phyloP scores from a whole-genome alignment of 176 grass and related monocot genomes.

The Aegilops speltoides region DNA sequence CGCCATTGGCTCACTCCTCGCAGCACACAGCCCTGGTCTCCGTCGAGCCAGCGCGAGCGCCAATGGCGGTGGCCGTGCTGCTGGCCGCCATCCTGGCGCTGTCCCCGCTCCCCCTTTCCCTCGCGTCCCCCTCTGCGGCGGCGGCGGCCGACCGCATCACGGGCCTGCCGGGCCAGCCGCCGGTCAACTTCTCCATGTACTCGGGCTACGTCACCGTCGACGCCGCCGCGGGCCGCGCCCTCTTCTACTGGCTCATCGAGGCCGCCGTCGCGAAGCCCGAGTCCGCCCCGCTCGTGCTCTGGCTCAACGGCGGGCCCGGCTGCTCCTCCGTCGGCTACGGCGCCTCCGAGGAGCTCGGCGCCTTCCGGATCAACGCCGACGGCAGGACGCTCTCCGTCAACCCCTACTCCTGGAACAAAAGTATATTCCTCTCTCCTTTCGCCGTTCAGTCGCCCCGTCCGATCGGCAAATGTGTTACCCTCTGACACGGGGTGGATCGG shows the following conservation, averaged over 20 bases:
- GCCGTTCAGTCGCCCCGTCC: neutral
- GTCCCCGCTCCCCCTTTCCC: neutral
- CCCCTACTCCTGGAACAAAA: conserved; percentile 75
- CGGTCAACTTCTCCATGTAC: conserved; percentile 86
- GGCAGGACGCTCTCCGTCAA: conserved; percentile 65
- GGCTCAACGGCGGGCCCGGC: conserved; percentile 94
- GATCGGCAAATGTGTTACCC: neutral
- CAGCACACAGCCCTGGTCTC: neutral
- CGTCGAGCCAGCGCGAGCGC: neutral
- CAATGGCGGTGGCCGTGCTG: conserved; percentile 28
- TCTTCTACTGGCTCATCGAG: conserved; percentile 86
- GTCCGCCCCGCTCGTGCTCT: conserved; percentile 68
- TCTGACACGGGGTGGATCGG: neutral
- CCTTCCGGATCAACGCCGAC: conserved; percentile 75
- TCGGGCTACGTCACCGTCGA: conserved; percentile 86
- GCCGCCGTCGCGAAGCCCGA: conserved; percentile 23
- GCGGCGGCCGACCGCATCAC: conserved; percentile 52
- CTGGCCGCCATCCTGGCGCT: conserved; percentile 32
- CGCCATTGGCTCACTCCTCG: conserved; percentile 15
- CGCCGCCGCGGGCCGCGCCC: conserved; percentile 52
- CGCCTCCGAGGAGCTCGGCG: conserved; percentile 83
- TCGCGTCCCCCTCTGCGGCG: neutral
- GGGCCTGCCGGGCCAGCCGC: conserved; percentile 73
- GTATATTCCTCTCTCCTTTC: conserved; percentile 16
- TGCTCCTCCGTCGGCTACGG: conserved; percentile 91